phyloP scores from a whole-genome alignment of 106 monocot genomes.

The Amphibolis antarctica region DNA sequence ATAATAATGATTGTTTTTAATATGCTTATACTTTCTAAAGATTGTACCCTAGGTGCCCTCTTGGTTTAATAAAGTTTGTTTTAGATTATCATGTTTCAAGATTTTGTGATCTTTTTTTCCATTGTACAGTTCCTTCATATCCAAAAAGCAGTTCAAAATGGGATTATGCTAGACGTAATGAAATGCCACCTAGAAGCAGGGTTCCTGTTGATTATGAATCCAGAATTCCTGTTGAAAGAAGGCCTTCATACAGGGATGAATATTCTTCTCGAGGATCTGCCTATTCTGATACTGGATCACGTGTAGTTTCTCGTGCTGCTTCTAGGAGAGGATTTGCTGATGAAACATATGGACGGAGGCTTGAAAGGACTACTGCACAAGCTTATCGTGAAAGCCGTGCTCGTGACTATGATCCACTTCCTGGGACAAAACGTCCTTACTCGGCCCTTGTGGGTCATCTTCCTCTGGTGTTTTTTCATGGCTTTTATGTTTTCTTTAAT shows the following conservation, averaged over 20 bases:
- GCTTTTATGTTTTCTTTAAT: neutral
- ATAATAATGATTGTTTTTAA: neutral
- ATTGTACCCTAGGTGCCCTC: constrained; percentile 56
- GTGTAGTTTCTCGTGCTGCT: constrained; percentile 31
- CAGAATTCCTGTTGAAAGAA: constrained; percentile 41
- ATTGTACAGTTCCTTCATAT: constrained; percentile 37
- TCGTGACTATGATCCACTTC: constrained; percentile 74
- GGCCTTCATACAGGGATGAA: constrained; percentile 55
- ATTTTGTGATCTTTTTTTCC: neutral
- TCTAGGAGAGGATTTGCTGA: constrained; percentile 53
- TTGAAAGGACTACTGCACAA: constrained; percentile 45
- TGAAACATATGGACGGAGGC: constrained; percentile 61
- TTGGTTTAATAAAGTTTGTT: constrained; percentile 13
- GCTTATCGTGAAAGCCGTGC: constrained; percentile 44
- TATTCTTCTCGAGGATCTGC: constrained; percentile 45
- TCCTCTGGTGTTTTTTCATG: neutral
- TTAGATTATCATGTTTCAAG: too few relatives aligned
- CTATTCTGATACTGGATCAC: constrained; percentile 53
- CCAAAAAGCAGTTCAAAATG: constrained; percentile 52
- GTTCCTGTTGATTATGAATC: constrained; percentile 44
- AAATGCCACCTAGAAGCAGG: constrained; percentile 43
- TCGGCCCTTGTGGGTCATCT: constrained; percentile 43
- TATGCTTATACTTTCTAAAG: constrained; percentile 35
- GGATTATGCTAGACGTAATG: constrained; percentile 46
- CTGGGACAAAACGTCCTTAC: constrained; percentile 72